phyloP scores from a whole-genome alignment of 805 yeast species.

The Ascoidea tarda region DNA sequence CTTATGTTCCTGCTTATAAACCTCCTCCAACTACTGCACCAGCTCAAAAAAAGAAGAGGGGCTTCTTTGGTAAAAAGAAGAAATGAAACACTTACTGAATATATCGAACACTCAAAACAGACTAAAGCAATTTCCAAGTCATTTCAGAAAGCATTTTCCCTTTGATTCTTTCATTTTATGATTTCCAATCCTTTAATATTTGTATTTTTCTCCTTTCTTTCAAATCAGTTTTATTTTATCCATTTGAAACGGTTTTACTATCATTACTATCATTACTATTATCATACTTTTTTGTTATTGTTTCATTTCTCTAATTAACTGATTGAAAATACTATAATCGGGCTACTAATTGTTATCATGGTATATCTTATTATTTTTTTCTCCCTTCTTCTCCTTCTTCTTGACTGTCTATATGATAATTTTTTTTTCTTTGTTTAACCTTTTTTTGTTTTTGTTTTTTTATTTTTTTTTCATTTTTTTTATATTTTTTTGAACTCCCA shows the following conservation, averaged over 20 bases:
- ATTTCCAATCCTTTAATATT: background rate
- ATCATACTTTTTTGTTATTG: background rate
- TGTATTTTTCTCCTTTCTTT: no score
- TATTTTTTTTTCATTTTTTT: no score
- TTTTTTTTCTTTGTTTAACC: no score
- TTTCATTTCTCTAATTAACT: no score
- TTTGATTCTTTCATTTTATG: background rate
- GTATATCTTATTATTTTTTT: background rate
- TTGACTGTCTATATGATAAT: background rate
- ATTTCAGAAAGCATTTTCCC: no score
- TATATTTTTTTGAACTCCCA: no score
- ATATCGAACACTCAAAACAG: no score
- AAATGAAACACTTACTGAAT: constrained; percentile 12
- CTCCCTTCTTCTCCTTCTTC: constrained; percentile 1
- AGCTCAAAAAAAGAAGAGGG: constrained; percentile 52
- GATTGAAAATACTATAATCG: constrained; percentile 1
- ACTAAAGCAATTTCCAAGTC: no score
- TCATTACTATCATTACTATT: background rate
- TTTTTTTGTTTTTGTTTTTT: no score
- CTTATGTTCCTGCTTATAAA: constrained; percentile 32
- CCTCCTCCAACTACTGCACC: constrained; percentile 27
- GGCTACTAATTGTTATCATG: constrained; percentile 1
- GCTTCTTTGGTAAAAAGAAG: constrained; percentile 67
- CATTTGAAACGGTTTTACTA: background rate
- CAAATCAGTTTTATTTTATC: background rate